Conservation (phyloP, 441 rosid species). For the Macaranga tanarius region DNA sequence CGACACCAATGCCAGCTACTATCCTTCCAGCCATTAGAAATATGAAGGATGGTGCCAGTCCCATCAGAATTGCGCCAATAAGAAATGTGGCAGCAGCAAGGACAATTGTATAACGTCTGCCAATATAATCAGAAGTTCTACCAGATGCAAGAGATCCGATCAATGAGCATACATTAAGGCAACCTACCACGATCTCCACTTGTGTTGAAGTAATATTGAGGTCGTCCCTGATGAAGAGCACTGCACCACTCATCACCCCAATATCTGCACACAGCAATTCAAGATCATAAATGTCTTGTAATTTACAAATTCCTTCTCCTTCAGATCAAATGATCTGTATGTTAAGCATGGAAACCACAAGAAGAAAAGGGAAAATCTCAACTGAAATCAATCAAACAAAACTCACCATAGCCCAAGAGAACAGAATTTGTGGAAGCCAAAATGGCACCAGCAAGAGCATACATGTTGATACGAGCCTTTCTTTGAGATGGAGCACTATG, state of each 20-base stretch:
- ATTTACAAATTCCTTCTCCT: neutral
- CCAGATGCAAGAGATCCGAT: slow-evolving; percentile 61
- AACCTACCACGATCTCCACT: slow-evolving; percentile 58
- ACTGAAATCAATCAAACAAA: neutral
- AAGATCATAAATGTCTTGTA: neutral
- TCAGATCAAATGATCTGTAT: neutral
- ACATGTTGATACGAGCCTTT: slow-evolving; percentile 35
- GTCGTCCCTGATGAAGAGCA: slow-evolving; percentile 45
- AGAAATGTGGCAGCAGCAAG: slow-evolving; percentile 58
- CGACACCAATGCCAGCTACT: slow-evolving; percentile 63
- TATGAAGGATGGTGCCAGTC: slow-evolving; percentile 50
- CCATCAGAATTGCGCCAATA: slow-evolving; percentile 63
- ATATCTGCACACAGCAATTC: slow-evolving; percentile 41
- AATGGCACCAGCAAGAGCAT: slow-evolving; percentile 51
- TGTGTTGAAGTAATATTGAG: slow-evolving; percentile 49
- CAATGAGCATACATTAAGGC: slow-evolving; percentile 52
- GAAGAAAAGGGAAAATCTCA: neutral
- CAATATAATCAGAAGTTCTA: slow-evolving; percentile 55
- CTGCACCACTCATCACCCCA: slow-evolving; percentile 74
- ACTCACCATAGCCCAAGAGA: slow-evolving; percentile 67
- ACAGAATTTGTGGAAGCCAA: slow-evolving; percentile 64
- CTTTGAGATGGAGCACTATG: slow-evolving; percentile 9
- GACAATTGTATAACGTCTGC: slow-evolving; percentile 53
- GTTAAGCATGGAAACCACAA: neutral
- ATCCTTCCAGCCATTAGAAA: slow-evolving; percentile 63